Percentiles rank a stretch among this genome's conserved stretches.
Evolutionary conservation across 352 stramenopile genomes (phyloP).

Genomic region (Pythium sp.): DNA sequence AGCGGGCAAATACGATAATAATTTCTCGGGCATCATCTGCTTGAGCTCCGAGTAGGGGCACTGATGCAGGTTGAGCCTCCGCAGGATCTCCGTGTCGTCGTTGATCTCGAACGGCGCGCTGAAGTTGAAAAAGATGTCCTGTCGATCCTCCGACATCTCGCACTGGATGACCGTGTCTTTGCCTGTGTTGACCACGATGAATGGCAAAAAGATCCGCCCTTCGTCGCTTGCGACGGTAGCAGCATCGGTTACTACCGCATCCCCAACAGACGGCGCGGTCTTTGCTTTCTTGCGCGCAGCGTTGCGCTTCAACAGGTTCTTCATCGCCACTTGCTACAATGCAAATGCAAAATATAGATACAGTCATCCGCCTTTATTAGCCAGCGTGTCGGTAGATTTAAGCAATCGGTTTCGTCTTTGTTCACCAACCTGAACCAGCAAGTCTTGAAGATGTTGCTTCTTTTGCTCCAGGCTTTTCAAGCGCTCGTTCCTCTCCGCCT

Average conservation of each 20-base stretch:
- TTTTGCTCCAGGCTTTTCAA: constrained; percentile 85
- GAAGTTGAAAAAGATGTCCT: constrained; percentile 98
- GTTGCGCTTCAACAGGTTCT: constrained; percentile 92
- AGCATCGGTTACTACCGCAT: neutral
- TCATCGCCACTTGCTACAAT: constrained; percentile 90
- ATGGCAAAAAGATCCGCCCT: constrained; percentile 92
- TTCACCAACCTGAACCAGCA: constrained; percentile 80
- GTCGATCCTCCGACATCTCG: constrained; percentile 94
- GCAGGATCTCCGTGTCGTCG: constrained; percentile 96
- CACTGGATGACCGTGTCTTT: constrained; percentile 95
- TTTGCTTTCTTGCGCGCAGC: constrained; percentile 55
- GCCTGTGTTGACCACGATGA: constrained; percentile 96
- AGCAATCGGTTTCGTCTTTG: neutral
- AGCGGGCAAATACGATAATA: constrained; percentile 72
- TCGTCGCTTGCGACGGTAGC: constrained; percentile 32
- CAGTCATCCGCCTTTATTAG: neutral
- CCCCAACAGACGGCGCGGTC: constrained; percentile 19
- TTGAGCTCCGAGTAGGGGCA: constrained; percentile 60
- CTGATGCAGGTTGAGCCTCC: constrained; percentile 90
- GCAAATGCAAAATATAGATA: neutral
- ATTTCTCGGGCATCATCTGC: constrained; percentile 69
- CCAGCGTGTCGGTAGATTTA: neutral
- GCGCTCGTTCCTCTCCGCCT: constrained; percentile 74
- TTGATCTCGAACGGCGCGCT: constrained; percentile 96
- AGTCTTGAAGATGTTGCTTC: constrained; percentile 89